Conservation (phyloP, 495 filamentous ascomycete species). For the Daldinia loculata region DNA sequence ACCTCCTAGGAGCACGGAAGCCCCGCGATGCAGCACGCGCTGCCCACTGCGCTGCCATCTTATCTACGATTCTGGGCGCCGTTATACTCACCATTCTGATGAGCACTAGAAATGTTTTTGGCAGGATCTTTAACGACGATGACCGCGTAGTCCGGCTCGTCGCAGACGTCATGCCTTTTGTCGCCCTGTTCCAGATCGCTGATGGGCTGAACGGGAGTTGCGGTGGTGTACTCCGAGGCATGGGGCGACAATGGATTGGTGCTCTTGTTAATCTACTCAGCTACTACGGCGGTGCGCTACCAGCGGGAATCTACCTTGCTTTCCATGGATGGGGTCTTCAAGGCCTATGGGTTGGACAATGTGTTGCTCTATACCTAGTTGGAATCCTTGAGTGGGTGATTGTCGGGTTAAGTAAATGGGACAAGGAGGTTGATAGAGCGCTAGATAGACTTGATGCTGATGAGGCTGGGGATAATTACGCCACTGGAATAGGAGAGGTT, state of each 20-base stretch:
- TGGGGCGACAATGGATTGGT: constrained; percentile 89
- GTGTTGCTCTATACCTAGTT: constrained; percentile 86
- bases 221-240: constrained; percentile 81
- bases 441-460: constrained; percentile 78
- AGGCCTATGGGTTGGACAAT: constrained; percentile 90
- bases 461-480: constrained; percentile 25
- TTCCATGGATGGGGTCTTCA: constrained; percentile 89
- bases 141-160: constrained; percentile 76
- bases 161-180: constrained; percentile 83
- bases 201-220: constrained; percentile 89
- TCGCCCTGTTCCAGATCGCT: constrained; percentile 94
- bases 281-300: constrained; percentile 87
- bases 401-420: constrained; percentile 81
- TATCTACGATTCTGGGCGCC: constrained; percentile 74
- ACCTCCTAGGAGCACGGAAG: constrained; percentile 77
- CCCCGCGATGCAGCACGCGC: constrained; percentile 74
- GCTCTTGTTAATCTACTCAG: constrained; percentile 88
- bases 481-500: background rate
- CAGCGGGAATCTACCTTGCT: constrained; percentile 84
- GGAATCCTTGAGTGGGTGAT: constrained; percentile 82
- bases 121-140: constrained; percentile 86
- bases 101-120: constrained; percentile 77
- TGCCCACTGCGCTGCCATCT: constrained; percentile 78
- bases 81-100: constrained; percentile 78
- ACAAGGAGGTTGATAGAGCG: constrained; percentile 76